Evolutionary conservation across 495 filamentous ascomycete genomes (phyloP).

Genomic region (Astrothelium macrocarpum): DNA sequence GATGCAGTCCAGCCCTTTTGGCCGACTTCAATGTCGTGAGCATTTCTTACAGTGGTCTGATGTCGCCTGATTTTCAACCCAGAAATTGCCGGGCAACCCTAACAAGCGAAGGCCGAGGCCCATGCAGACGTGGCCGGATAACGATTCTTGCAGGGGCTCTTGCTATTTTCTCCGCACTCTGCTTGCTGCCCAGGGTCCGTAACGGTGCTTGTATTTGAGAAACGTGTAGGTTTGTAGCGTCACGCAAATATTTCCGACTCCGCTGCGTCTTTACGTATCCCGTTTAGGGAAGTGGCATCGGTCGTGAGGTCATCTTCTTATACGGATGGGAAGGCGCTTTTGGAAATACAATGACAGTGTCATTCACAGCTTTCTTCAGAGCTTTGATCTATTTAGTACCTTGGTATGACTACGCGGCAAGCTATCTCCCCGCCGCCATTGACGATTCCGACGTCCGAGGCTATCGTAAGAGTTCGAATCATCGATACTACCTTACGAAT

Average conservation of each 20-base stretch:
- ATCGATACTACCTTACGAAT: slow-evolving; percentile 13
- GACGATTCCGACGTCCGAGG: slow-evolving; percentile 7
- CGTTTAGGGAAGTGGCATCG: no score
- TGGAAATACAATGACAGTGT: background rate
- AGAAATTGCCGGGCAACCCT: background rate
- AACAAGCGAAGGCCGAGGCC: background rate
- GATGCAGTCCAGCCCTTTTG: background rate
- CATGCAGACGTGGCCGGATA: background rate
- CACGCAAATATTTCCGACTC: no score
- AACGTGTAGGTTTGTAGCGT: no score
- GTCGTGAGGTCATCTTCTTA: no score
- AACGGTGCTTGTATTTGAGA: background rate
- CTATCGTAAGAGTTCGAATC: slow-evolving; percentile 8
- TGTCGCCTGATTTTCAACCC: background rate
- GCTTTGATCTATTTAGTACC: background rate
- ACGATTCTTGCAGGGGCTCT: background rate
- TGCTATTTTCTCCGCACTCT: background rate
- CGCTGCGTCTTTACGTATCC: no score
- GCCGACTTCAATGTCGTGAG: background rate
- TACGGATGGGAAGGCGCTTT: no score
- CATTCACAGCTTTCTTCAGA: background rate
- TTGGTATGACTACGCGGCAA: background rate
- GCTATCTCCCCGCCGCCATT: slow-evolving; percentile 4
- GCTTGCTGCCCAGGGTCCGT: background rate
- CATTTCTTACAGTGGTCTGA: background rate